Conservation (phyloP, 306 rosid species). For the Rosa persica region DNA sequence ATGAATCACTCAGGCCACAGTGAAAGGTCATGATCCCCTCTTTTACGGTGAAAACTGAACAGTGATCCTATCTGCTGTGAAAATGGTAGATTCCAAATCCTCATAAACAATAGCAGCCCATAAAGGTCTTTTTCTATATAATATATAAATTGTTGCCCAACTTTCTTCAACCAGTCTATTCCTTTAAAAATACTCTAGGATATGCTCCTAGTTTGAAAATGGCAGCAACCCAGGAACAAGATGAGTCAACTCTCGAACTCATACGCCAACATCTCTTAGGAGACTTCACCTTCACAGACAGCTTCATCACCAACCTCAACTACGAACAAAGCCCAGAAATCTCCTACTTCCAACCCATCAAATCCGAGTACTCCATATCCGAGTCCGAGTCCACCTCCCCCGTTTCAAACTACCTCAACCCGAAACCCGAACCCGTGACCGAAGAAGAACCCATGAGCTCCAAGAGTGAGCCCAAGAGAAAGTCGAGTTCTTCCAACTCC, state of each 20-base stretch:
- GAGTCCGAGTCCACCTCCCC: conserved; percentile 42
- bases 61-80: not conserved
- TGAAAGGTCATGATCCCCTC: not conserved
- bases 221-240: conserved; percentile 1
- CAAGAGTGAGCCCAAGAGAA: not conserved
- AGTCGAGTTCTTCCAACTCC: not conserved
- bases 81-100: not conserved
- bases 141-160: not conserved
- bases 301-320: conserved; percentile 10
- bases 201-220: conserved; percentile 5
- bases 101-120: not conserved
- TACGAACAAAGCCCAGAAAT: conserved; percentile 1
- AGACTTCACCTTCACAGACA: conserved; percentile 33
- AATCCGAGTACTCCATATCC: conserved; percentile 43
- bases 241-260: conserved; percentile 35
- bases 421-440: conserved; percentile 25
- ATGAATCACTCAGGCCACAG: not conserved
- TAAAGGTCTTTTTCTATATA: not conserved
- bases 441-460: conserved; percentile 5
- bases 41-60: not conserved
- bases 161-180: not conserved
- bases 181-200: not conserved
- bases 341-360: conserved; percentile 37
- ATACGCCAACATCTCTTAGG: conserved; percentile 42
- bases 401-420: conserved; percentile 23